Percentiles rank a stretch among this genome's conserved stretches.
Evolutionary conservation across 2,329 filamentous ascomycete genomes (phyloP).

Genomic region (Fusarium musae): DNA sequence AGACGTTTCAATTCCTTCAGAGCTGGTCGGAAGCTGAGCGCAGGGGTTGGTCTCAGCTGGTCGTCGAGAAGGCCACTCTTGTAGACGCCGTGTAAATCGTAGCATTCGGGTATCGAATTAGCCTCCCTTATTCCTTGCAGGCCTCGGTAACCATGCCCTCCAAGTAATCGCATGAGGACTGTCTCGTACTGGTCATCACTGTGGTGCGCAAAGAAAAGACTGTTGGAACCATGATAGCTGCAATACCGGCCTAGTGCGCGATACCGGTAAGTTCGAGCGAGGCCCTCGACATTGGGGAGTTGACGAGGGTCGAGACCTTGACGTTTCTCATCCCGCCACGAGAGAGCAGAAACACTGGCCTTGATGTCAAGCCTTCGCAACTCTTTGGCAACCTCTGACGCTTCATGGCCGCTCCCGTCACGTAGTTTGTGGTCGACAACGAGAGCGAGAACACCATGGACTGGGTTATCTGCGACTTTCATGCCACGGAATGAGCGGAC

Average conservation of each 20-base stretch:
- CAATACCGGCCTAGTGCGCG: constrained; percentile 74
- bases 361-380: constrained; percentile 53
- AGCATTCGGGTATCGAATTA: constrained; percentile 84
- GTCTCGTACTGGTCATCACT: constrained; percentile 93
- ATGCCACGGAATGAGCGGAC: constrained; percentile 48
- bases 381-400: constrained; percentile 55
- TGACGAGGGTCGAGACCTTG: constrained; percentile 46
- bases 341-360: constrained; percentile 41
- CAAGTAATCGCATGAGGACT: constrained; percentile 79
- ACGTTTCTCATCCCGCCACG: constrained; percentile 60
- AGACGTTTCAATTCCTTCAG: constrained; percentile 46
- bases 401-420: constrained; percentile 63
- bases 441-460: constrained; percentile 56
- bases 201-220: constrained; percentile 86
- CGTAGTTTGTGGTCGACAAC: constrained; percentile 70
- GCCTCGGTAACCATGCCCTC: constrained; percentile 75
- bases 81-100: constrained; percentile 77
- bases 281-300: constrained; percentile 77
- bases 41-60: constrained; percentile 51
- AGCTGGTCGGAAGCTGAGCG: constrained; percentile 52
- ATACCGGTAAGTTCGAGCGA: constrained; percentile 80
- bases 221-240: constrained; percentile 59
- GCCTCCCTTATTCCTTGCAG: constrained; percentile 74
- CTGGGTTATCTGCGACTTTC: constrained; percentile 58
- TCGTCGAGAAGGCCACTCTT: constrained; percentile 70